Evolutionary conservation across 2,329 filamentous ascomycete species (phyloP), one percentile per base, ranked within the genome.

Genomic region (Pestalotiopsis fici): DNA sequence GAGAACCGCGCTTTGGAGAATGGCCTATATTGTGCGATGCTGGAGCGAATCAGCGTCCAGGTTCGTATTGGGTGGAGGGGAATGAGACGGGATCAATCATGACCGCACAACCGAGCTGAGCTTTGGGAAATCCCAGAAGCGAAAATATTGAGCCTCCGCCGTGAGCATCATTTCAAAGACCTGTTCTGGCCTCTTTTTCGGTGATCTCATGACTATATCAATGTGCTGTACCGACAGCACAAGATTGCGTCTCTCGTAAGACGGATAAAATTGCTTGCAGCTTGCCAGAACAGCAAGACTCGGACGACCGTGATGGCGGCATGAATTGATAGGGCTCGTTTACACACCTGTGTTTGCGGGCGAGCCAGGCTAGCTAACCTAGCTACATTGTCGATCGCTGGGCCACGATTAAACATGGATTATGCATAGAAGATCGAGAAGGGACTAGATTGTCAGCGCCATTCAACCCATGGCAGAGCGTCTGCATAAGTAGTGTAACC

Each of bases 381-480:
- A 21, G 43, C 18, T 50, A 50, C 43, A 47, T 21, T 50, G 43
- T 18, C 43, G n/a, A 50, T 50, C 21, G 15, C 18, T 37, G 57
- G 57, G 57, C 57, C 31, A 15, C n/a, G 57, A 27, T 35, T 43
- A 63, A 35, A 63, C 60, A 64, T 31, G 28, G 39, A 50, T 55
- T 56, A 64, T 64, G 62, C 62, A 64, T 56, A 35, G 21, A 37
- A 56, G 39, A 28, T 64, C 62, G 31, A 47, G 50, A 55, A 31
- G 43, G 62, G 62, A 55, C 62, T 64, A 47, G 62, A 35, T 35
- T 64, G 47, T 62, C 59, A 62, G 59, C 59, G 23, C 59, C 39
- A 60, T 47, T 18, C 39, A 25, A 12, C 12, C 31, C 13, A 47
- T 31, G 57, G 25, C 55, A 37, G 12, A 35, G 28, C 18, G 31